Conservation (phyloP, 2,329 filamentous ascomycete species). For the Hymenoscyphus repandus region DNA sequence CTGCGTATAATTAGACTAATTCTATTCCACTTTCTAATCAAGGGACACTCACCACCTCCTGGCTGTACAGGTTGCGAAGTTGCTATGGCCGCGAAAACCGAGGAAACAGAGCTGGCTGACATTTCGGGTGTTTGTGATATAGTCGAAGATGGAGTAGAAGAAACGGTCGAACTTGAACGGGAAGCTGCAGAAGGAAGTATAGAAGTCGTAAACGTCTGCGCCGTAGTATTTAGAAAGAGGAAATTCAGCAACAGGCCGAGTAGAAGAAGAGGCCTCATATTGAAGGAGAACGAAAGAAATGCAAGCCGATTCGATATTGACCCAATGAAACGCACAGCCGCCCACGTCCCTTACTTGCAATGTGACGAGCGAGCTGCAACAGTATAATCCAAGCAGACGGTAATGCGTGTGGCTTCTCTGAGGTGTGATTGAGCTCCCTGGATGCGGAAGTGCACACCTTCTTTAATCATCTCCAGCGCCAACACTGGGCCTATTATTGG, state of each 20-base stretch:
- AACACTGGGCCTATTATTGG: constrained; percentile 26
- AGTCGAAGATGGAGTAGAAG: constrained; percentile 16
- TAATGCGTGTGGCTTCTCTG: constrained; percentile 8
- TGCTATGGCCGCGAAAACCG: constrained; percentile 26
- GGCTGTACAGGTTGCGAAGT: constrained; percentile 27
- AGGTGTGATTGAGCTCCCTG: constrained; percentile 15
- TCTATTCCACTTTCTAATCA: neutral
- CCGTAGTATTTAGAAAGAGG: constrained; percentile 19
- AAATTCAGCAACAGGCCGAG: constrained; percentile 22
- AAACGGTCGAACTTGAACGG: constrained; percentile 11
- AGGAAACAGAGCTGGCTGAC: constrained; percentile 30
- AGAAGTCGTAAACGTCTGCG: constrained; percentile 11
- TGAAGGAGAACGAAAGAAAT: constrained; percentile 6
- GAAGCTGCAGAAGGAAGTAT: constrained; percentile 4
- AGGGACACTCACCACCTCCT: constrained; percentile 16
- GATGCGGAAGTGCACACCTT: constrained; percentile 15
- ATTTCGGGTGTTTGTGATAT: constrained; percentile 28
- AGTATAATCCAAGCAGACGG: constrained; percentile 4
- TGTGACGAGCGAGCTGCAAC: constrained; percentile 16
- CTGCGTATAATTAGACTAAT: neutral
- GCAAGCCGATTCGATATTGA: constrained; percentile 13
- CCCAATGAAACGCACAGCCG: constrained; percentile 12
- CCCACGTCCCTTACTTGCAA: constrained; percentile 8
- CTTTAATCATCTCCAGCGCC: constrained; percentile 23
- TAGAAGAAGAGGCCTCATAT: constrained; percentile 23